These are phyloP conservation scores for Rutstroemia sp. DNA, from an alignment of 2,329 filamentous ascomycete genomes.

Conservation along the genomic window DNA sequence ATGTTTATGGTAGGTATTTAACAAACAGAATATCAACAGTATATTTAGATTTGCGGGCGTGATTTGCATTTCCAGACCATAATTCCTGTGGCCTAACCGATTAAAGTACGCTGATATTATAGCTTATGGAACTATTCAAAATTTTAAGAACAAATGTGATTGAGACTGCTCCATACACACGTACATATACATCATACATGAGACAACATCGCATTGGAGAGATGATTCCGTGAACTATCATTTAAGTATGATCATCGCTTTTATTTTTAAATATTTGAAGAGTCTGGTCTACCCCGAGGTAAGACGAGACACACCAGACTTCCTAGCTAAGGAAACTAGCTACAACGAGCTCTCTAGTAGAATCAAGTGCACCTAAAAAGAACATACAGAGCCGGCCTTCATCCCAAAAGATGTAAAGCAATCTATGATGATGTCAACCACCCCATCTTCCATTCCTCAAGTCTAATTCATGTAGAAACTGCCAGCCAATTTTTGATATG, in stretches of 20 bases:
- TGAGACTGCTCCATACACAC: too few species aligned
- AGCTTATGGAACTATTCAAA: too few species aligned
- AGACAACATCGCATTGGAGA: too few species aligned
- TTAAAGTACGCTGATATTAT: too few species aligned
- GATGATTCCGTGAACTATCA: too few species aligned
- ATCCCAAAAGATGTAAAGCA: constrained; percentile 5
- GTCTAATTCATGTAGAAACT: constrained; percentile 6
- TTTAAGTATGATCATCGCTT: too few species aligned
- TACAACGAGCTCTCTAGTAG: constrained; percentile 3
- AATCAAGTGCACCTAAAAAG: not conserved
- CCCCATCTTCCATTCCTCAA: not conserved
- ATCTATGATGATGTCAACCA: constrained; percentile 10
- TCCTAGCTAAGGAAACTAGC: not conserved
- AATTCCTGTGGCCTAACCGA: too few species aligned
- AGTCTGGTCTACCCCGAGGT: constrained; percentile 1
- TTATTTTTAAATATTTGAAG: not conserved
- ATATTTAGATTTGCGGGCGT: too few species aligned
- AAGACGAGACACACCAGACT: not conserved
- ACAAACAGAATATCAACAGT: too few species aligned
- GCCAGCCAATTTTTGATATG: constrained; percentile 19
- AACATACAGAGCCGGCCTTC: constrained; percentile 5
- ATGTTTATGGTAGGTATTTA: too few species aligned
- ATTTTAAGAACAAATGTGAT: too few species aligned
- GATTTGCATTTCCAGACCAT: too few species aligned
- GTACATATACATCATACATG: not conserved